Conservation (phyloP, 2,329 filamentous ascomycete genomes). For the Didymosphaeria variabile region DNA sequence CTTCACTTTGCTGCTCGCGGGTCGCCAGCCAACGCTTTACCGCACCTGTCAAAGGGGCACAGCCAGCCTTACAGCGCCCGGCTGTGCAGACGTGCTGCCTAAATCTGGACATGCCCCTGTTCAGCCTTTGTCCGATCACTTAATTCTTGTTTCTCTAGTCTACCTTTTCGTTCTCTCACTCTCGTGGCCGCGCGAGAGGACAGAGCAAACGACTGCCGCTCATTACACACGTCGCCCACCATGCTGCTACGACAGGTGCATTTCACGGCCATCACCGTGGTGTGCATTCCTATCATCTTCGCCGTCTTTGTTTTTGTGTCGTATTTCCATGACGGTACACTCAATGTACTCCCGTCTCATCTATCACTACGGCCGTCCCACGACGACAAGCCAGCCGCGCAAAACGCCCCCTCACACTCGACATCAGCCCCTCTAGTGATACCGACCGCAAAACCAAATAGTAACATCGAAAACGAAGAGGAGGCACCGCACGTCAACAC, state of each 20-base stretch:
- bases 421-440: not conserved
- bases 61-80: slow-evolving; percentile 2
- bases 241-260: slow-evolving; percentile 12
- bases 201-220: not conserved
- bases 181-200: slow-evolving; percentile 6
- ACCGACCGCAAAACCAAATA: not conserved
- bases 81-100: slow-evolving; percentile 8
- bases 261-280: slow-evolving; percentile 13
- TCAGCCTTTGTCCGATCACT: not conserved
- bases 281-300: slow-evolving; percentile 14
- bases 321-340: slow-evolving; percentile 12
- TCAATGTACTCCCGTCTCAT: slow-evolving; percentile 10
- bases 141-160: not conserved
- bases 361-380: slow-evolving; percentile 8
- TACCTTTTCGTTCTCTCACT: not conserved
- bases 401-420: not conserved
- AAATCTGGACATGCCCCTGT: slow-evolving; percentile 11
- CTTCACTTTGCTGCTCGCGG: not conserved
- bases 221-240: slow-evolving; percentile 5
- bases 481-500: not conserved
- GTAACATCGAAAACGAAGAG: slow-evolving; percentile 12
- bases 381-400: slow-evolving; percentile 6
- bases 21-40: not conserved
- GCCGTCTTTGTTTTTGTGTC: slow-evolving; percentile 11
- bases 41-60: slow-evolving; percentile 7